A percentile compares a stretch with the other conserved stretches of the same genome.
Conservation (phyloP, 306 rosid genomes). For the Vachellia collinsii region DNA sequence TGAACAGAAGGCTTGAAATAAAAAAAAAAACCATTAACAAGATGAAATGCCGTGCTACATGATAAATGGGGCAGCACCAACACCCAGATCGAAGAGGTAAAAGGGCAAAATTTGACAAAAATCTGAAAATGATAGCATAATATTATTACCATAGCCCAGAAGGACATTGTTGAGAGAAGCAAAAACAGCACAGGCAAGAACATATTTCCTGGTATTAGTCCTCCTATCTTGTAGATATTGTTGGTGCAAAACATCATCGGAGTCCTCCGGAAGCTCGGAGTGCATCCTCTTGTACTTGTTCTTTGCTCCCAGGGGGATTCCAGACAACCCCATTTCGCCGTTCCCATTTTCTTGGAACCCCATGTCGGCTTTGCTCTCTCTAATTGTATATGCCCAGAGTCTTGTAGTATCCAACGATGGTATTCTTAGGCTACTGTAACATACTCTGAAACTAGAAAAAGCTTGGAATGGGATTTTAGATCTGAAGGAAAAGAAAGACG, state of each 20-base stretch:
- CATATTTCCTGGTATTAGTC: constrained; percentile 66
- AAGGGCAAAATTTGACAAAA: not conserved
- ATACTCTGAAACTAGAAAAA: constrained; percentile 31
- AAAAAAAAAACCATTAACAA: constrained; percentile 11
- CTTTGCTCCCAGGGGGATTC: constrained; percentile 68
- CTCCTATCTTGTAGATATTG: constrained; percentile 46
- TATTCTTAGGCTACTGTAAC: constrained; percentile 37
- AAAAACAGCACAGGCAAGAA: constrained; percentile 82
- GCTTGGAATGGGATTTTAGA: constrained; percentile 43
- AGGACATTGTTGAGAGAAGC: constrained; percentile 96
- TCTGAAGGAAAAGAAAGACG: constrained; percentile 43
- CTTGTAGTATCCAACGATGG: constrained; percentile 8
- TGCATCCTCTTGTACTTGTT: constrained; percentile 82
- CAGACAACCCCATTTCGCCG: constrained; percentile 68
- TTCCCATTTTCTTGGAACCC: constrained; percentile 71
- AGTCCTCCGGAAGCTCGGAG: constrained; percentile 55
- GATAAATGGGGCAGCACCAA: constrained; percentile 15
- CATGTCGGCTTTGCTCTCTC: constrained; percentile 42
- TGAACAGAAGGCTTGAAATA: not conserved
- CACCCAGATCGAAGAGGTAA: not conserved
- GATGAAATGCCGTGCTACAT: constrained; percentile 19
- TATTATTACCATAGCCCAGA: constrained; percentile 84
- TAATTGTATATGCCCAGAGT: not conserved
- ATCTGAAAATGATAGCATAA: constrained; percentile 22
- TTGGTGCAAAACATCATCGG: constrained; percentile 53